These are phyloP conservation scores for Talaromyces proteolyticus DNA, from an alignment of 495 filamentous ascomycete genomes.

Conservation along the genomic window DNA sequence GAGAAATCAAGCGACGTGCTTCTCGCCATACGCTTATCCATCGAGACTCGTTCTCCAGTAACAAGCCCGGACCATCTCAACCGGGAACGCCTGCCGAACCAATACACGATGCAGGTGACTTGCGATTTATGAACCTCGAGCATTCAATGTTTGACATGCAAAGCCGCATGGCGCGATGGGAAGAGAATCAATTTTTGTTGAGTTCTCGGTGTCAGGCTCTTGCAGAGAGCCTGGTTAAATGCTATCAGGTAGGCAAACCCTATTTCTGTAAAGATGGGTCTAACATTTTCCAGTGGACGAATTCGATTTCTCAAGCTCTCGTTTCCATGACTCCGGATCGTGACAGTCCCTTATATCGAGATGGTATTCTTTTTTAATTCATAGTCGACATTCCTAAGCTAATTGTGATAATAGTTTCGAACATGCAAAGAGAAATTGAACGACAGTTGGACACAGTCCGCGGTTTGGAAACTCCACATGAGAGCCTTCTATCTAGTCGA, in stretches of 20 bases:
- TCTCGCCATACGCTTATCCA: conserved; percentile 94
- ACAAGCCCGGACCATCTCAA: conserved; percentile 67
- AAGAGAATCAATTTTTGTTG: conserved; percentile 75
- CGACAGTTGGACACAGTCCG: conserved; percentile 72
- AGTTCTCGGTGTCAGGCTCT: conserved; percentile 76
- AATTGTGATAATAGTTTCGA: conserved; percentile 50
- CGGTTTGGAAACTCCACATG: conserved; percentile 69
- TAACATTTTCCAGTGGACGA: conserved; percentile 49
- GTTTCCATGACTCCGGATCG: conserved; percentile 64
- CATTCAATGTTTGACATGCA: conserved; percentile 78
- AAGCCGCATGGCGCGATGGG: conserved; percentile 66
- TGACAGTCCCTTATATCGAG: conserved; percentile 51
- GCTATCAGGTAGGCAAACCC: conserved; percentile 56
- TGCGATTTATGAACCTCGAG: conserved; percentile 70
- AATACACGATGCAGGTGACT: conserved; percentile 70
- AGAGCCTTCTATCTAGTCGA: conserved; percentile 65
- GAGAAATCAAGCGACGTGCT: conserved; percentile 96
- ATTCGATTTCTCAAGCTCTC: conserved; percentile 71
- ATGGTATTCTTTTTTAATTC: conserved; percentile 29
- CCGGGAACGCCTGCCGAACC: conserved; percentile 82
- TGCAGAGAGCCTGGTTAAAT: conserved; percentile 72
- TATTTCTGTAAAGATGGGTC: background rate
- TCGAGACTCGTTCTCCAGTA: conserved; percentile 80
- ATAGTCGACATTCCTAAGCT: background rate
- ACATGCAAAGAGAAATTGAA: conserved; percentile 78